These are phyloP conservation scores for Stachybotrys chartarum DNA, from an alignment of 2,329 filamentous ascomycete species.

Conservation along the genomic window DNA sequence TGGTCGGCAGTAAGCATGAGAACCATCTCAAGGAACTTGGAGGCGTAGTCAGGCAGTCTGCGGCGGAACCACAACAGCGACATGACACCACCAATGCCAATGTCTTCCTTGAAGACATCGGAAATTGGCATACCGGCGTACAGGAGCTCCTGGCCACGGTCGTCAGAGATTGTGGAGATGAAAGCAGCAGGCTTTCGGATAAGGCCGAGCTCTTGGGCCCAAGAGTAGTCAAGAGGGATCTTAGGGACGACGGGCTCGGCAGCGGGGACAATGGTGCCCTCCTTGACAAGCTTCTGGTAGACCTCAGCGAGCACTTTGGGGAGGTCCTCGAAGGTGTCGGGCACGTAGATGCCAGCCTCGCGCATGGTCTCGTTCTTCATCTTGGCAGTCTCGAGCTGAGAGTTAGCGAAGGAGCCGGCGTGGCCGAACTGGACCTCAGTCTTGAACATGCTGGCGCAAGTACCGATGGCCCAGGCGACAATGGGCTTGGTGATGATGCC, in stretches of 20 bases:
- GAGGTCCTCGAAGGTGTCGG: slow-evolving; percentile 94
- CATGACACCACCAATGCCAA: slow-evolving; percentile 99
- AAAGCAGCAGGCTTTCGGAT: slow-evolving; percentile 99
- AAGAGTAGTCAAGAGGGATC: slow-evolving; percentile 99
- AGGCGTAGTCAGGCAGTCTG: slow-evolving; percentile 89
- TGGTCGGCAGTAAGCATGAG: slow-evolving; percentile 99
- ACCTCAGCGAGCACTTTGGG: slow-evolving; percentile 68
- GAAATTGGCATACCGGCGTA: slow-evolving; percentile 99
- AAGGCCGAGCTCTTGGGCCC: slow-evolving; percentile 98
- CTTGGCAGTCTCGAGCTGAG: slow-evolving; percentile 93
- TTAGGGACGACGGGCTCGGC: slow-evolving; percentile 91
- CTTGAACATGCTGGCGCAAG: slow-evolving; percentile 99
- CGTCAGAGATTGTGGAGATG: slow-evolving; percentile 99
- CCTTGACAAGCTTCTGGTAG: slow-evolving; percentile 81
- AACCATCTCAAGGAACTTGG: slow-evolving; percentile 99
- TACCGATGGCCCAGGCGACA: slow-evolving; percentile 98
- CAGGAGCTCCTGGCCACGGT: slow-evolving; percentile 97
- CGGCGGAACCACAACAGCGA: slow-evolving; percentile 99
- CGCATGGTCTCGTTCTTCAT: slow-evolving; percentile 97
- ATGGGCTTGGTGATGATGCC: slow-evolving; percentile 97
- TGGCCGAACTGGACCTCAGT: slow-evolving; percentile 99
- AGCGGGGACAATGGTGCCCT: slow-evolving; percentile 78
- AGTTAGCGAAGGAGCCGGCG: slow-evolving; percentile 98
- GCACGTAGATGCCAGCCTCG: slow-evolving; percentile 89
- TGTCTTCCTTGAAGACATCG: slow-evolving; percentile 98